phyloP scores from a whole-genome alignment of 2,329 filamentous ascomycete genomes.

The Aureobasidium subglaciale region DNA sequence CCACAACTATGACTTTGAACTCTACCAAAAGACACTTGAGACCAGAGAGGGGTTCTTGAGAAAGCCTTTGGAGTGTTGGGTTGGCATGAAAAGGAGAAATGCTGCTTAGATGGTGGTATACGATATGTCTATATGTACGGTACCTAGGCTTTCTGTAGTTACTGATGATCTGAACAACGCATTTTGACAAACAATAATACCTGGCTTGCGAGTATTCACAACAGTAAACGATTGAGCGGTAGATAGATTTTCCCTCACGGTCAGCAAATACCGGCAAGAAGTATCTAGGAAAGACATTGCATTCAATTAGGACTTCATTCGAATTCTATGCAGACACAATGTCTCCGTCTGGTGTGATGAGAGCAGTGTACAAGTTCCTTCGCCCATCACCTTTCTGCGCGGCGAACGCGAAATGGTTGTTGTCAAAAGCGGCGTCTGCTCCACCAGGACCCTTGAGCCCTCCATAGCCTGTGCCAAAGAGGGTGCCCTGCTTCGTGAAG shows the following conservation, averaged over 20 bases:
- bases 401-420: slow-evolving; percentile 20
- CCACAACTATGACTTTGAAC: slow-evolving; percentile 53
- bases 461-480: slow-evolving; percentile 15
- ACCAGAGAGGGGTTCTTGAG: slow-evolving; percentile 75
- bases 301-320: not conserved
- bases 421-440: slow-evolving; percentile 19
- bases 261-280: no score
- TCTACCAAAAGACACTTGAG: slow-evolving; percentile 58
- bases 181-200: no score
- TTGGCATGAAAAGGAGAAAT: slow-evolving; percentile 51
- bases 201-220: no score
- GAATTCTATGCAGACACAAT: slow-evolving; percentile 1
- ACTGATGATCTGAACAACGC: no score
- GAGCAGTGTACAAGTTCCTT: slow-evolving; percentile 18
- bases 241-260: no score
- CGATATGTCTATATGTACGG: no score
- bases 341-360: not conserved
- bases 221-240: no score
- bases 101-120: no score
- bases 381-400: slow-evolving; percentile 16
- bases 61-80: slow-evolving; percentile 65
- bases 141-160: no score
- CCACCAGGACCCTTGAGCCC: slow-evolving; percentile 19
- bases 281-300: not conserved
- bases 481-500: slow-evolving; percentile 17